Conservation (phyloP, 2,329 filamentous ascomycete species). For the Paecilomyces formosus region DNA sequence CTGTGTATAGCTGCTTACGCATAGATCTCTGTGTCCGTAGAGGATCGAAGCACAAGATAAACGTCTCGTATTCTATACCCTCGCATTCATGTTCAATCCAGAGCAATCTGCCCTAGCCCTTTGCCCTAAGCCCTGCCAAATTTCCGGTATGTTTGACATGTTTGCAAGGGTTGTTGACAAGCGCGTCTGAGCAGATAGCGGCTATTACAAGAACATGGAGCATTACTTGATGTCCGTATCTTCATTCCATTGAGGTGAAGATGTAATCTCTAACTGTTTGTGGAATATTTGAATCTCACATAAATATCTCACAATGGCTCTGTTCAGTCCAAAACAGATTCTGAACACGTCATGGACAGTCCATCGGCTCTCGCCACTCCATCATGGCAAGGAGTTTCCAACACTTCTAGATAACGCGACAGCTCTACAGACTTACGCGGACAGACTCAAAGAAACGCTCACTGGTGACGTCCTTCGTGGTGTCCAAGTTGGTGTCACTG, state of each 20-base stretch:
- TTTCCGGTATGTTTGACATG: neutral
- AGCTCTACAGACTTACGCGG: slow-evolving; percentile 39
- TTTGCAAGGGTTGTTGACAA: neutral
- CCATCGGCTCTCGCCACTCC: slow-evolving; percentile 48
- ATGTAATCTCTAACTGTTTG: neutral
- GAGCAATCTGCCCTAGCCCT: neutral
- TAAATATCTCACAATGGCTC: slow-evolving; percentile 14
- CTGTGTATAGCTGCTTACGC: too few species aligned
- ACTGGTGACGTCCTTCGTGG: slow-evolving; percentile 43
- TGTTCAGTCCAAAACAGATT: slow-evolving; percentile 29
- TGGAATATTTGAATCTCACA: neutral
- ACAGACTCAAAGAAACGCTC: slow-evolving; percentile 41
- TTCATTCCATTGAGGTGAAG: neutral
- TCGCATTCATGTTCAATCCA: neutral
- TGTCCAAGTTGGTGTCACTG: slow-evolving; percentile 30
- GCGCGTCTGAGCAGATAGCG: neutral
- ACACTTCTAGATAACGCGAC: slow-evolving; percentile 25
- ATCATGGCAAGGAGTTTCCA: slow-evolving; percentile 35
- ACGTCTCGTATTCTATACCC: neutral
- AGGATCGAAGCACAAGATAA: neutral
- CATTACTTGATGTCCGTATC: neutral
- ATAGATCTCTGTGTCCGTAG: neutral
- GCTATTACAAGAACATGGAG: neutral
- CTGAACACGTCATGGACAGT: slow-evolving; percentile 49
- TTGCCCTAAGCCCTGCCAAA: neutral